These are phyloP conservation scores for Fusarium nurragi DNA, from an alignment of 2,329 filamentous ascomycete genomes.

Conservation along the genomic window DNA sequence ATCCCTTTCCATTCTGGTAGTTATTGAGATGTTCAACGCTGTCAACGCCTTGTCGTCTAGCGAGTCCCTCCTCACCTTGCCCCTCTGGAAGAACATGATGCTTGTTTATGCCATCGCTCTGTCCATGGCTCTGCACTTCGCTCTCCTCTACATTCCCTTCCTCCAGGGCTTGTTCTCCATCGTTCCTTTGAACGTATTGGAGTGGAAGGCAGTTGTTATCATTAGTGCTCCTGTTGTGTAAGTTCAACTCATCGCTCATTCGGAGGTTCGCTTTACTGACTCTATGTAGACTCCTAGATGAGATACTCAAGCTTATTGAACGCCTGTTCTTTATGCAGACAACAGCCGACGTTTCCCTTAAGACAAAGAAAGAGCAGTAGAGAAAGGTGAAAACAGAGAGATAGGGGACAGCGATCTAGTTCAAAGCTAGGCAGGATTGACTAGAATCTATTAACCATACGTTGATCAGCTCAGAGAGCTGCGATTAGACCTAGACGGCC, in stretches of 20 bases:
- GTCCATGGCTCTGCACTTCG: conserved; percentile 95
- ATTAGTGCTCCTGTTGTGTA: conserved; percentile 95
- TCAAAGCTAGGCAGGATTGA: conserved; percentile 44
- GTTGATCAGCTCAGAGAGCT: conserved; percentile 22
- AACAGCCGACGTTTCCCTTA: conserved; percentile 50
- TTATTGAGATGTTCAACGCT: conserved; percentile 99
- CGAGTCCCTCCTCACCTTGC: conserved; percentile 91
- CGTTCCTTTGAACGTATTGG: conserved; percentile 80
- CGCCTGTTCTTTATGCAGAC: conserved; percentile 70
- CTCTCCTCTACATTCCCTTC: conserved; percentile 89
- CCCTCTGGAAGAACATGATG: conserved; percentile 99
- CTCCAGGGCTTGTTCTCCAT: conserved; percentile 92
- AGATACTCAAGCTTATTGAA: conserved; percentile 82
- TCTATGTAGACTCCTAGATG: conserved; percentile 75
- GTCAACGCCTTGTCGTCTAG: conserved; percentile 97
- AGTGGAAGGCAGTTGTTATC: conserved; percentile 90
- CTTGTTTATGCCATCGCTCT: conserved; percentile 93
- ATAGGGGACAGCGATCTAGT: conserved; percentile 20
- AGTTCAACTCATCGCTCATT: conserved; percentile 55
- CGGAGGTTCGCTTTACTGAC: conserved; percentile 36
- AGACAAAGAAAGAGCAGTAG: conserved; percentile 66
- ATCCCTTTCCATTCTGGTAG: conserved; percentile 89
- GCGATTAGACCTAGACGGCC: conserved; percentile 38
- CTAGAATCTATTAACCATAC: conserved; percentile 46
- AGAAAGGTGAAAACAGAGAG: conserved; percentile 34